Evolutionary conservation across 2,329 filamentous ascomycete genomes (phyloP), one percentile per base, ranked within the genome.

Genomic region (Mycosphaerella sp.): DNA sequence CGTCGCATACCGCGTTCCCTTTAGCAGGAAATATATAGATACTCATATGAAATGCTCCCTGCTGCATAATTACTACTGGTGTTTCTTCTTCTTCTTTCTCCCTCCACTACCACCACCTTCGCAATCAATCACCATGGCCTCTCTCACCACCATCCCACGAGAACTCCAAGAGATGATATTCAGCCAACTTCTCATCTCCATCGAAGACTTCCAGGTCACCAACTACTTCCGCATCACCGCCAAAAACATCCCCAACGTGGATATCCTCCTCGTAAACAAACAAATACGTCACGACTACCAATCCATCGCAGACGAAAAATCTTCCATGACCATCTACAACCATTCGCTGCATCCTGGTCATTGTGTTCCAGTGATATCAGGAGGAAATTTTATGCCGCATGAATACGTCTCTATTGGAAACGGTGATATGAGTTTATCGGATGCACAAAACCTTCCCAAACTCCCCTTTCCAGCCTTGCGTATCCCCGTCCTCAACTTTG

Each of bases 111-210:
- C 1, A 1, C 26, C 14, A 7, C 31, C 12, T 9, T 17, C 45
- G 26, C 17, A 31, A 48, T 48, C 29, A 48, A 11, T 26, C 26
- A 26, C 49, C 48, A 51, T 57, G 44, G 49, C 54, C 51, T 41
- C 51, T 17, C 48, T 57, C 9, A 38, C 51, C 12, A 29, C 26
- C 26, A 29, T 29, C 26, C 26, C 26, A 1, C 42, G 47, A 38
- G 55, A 57, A 46, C 51, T 54, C 31, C 55, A 51, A 17, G 51
- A 57, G n/a, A 43, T 48, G 11, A 57, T 57, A 48, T 57, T 54
- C 44, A 5, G 12, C 9, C 26, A 57, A 26, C 42, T 51, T 32
- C 45, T 56, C 6, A 34, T 34, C 14, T 8, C n/a, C 9, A 39
- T 51, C 23, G 14, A 38, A 23, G 26, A 46, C 14, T 26, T 36